Conservation (phyloP, 139 green algal species). For the Chlorella sp. region DNA sequence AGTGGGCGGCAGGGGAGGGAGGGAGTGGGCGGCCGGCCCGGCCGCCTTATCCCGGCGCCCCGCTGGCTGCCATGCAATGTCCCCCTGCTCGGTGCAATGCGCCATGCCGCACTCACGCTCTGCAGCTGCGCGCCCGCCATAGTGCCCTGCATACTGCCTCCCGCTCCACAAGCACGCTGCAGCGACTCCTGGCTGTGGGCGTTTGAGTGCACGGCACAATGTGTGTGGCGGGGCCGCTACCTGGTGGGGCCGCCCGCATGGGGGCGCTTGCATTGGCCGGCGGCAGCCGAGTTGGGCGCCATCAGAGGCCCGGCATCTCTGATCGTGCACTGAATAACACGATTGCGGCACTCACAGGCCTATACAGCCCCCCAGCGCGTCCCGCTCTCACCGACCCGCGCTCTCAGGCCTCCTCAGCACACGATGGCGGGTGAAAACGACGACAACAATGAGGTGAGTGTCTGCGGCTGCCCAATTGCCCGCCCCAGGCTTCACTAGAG, state of each 20-base stretch:
- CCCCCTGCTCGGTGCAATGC: not conserved
- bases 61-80: not conserved
- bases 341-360: too few species aligned
- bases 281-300: too few species aligned
- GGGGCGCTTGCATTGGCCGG: too few species aligned
- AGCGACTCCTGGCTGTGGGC: not conserved
- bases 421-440: not conserved
- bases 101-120: not conserved
- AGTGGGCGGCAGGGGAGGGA: not conserved
- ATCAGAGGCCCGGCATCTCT: too few species aligned
- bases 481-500: too few species aligned
- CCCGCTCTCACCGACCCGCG: too few species aligned
- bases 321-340: too few species aligned
- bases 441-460: slow-evolving; percentile 27
- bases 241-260: not conserved
- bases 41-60: not conserved
- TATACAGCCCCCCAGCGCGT: too few species aligned
- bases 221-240: not conserved
- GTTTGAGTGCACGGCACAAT: not conserved
- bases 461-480: too few species aligned
- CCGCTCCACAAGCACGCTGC: not conserved
- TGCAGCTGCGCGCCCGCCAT: not conserved
- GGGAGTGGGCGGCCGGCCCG: not conserved
- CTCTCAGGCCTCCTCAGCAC: too few species aligned
- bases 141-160: slow-evolving; percentile 12